Conservation (phyloP, 2,329 filamentous ascomycete genomes). For the Venturia aucupariae region DNA sequence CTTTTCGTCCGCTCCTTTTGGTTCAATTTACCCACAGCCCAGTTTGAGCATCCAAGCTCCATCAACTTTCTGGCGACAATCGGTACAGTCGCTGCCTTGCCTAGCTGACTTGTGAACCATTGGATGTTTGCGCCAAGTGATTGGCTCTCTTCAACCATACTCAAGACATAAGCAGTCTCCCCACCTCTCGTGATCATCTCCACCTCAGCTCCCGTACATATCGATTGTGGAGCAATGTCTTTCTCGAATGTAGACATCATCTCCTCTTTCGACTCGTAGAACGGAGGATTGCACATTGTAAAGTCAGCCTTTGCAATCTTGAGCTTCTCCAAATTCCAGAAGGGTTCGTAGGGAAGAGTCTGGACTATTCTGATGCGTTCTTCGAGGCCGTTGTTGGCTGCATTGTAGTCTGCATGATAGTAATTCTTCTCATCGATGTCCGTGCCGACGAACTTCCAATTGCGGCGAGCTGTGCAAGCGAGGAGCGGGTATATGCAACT, state of each 20-base stretch:
- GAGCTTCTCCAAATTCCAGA: conserved; percentile 39
- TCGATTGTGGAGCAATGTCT: conserved; percentile 56
- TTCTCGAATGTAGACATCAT: conserved; percentile 57
- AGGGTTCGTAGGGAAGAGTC: conserved; percentile 44
- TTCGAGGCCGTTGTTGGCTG: conserved; percentile 54
- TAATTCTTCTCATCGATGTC: conserved; percentile 71
- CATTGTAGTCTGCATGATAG: conserved; percentile 56
- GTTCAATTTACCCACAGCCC: conserved; percentile 69
- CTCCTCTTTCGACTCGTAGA: conserved; percentile 69
- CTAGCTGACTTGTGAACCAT: conserved; percentile 92
- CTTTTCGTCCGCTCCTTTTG: conserved; percentile 70
- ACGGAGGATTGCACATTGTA: conserved; percentile 89
- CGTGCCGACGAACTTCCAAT: conserved; percentile 48
- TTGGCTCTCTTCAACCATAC: conserved; percentile 63
- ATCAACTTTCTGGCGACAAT: conserved; percentile 52
- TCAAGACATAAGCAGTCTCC: conserved; percentile 63
- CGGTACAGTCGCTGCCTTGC: conserved; percentile 61
- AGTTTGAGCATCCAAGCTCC: conserved; percentile 58
- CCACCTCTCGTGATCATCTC: conserved; percentile 84
- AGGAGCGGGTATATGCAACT: conserved; percentile 87
- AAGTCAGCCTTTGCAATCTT: conserved; percentile 59
- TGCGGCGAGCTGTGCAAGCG: conserved; percentile 55
- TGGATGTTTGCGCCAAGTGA: conserved; percentile 48
- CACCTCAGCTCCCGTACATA: conserved; percentile 64
- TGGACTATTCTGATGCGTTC: conserved; percentile 55